Conservation (phyloP, 345 rosid species). For the Camelina laxa region DNA sequence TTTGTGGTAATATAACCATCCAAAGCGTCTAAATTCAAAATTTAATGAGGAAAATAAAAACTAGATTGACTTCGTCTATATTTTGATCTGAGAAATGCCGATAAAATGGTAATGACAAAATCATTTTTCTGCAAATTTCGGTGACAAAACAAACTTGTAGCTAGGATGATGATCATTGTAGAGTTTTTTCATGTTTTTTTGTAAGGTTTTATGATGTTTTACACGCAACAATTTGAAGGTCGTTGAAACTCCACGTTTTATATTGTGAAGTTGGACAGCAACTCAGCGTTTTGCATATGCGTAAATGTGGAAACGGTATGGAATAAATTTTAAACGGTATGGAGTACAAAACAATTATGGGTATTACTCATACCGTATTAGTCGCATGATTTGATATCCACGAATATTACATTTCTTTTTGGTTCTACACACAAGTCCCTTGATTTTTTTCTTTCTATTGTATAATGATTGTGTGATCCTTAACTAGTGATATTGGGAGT, state of each 20-base stretch:
- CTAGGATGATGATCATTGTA: neutral
- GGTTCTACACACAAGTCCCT: neutral
- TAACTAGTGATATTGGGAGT: neutral
- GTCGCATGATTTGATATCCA: neutral
- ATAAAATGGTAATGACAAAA: neutral
- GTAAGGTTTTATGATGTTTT: neutral
- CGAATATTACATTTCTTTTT: neutral
- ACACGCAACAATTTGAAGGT: neutral
- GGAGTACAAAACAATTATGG: neutral
- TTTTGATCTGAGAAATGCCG: neutral
- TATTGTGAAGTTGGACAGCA: neutral
- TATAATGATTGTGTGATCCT: neutral
- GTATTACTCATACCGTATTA: neutral
- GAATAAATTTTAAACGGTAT: neutral
- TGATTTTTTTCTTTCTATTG: too few relatives aligned
- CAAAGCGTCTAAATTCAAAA: neutral
- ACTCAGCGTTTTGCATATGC: conserved; percentile 10
- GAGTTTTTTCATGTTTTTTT: too few relatives aligned
- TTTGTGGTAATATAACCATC: neutral
- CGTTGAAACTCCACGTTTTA: neutral
- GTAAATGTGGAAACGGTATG: neutral
- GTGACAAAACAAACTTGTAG: neutral
- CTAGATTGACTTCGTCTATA: neutral
- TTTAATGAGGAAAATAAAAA: neutral
- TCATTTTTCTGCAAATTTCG: neutral